phyloP scores from a whole-genome alignment of 2,329 filamentous ascomycete species.

The Thelonectria rubi region DNA sequence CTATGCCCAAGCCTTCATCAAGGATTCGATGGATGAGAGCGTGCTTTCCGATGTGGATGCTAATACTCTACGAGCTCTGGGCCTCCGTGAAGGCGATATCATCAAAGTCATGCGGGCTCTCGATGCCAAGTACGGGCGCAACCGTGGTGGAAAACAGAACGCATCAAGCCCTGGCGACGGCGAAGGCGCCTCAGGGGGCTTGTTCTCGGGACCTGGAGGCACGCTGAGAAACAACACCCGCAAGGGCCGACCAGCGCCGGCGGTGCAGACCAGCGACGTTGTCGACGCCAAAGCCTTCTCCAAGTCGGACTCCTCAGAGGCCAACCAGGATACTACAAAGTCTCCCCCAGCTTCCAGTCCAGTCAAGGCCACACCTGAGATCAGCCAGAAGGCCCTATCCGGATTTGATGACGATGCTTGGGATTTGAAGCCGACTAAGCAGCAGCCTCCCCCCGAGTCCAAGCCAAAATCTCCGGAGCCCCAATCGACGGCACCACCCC shows the following conservation, averaged over 20 bases:
- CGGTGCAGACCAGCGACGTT: conserved; percentile 85
- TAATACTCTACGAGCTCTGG: conserved; percentile 82
- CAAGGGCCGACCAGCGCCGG: conserved; percentile 86
- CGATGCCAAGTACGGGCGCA: conserved; percentile 81
- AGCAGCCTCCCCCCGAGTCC: conserved; percentile 45
- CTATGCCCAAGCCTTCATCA: conserved; percentile 87
- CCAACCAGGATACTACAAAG: conserved; percentile 34
- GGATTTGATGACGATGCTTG: conserved; percentile 98
- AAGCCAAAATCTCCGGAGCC: conserved; percentile 38
- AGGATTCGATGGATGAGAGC: conserved; percentile 96
- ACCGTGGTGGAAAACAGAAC: conserved; percentile 50
- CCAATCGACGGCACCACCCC: conserved; percentile 31
- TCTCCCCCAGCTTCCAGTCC: conserved; percentile 37
- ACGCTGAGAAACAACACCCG: conserved; percentile 92
- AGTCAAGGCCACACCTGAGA: conserved; percentile 45
- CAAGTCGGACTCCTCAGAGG: conserved; percentile 55
- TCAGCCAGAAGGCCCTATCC: conserved; percentile 43
- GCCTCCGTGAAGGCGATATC: conserved; percentile 96
- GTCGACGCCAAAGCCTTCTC: conserved; percentile 90
- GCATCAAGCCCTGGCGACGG: conserved; percentile 57
- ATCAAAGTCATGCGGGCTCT: conserved; percentile 92
- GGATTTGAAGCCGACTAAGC: conserved; percentile 87
- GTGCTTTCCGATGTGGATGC: conserved; percentile 90
- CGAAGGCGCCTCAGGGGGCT: conserved; percentile 69
- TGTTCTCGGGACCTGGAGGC: conserved; percentile 95